Percentiles rank a stretch among this genome's conserved stretches.
These are phyloP conservation scores for Lolium multiflorum DNA, from an alignment of 176 grass and related monocot genomes.

Conservation along the genomic window DNA sequence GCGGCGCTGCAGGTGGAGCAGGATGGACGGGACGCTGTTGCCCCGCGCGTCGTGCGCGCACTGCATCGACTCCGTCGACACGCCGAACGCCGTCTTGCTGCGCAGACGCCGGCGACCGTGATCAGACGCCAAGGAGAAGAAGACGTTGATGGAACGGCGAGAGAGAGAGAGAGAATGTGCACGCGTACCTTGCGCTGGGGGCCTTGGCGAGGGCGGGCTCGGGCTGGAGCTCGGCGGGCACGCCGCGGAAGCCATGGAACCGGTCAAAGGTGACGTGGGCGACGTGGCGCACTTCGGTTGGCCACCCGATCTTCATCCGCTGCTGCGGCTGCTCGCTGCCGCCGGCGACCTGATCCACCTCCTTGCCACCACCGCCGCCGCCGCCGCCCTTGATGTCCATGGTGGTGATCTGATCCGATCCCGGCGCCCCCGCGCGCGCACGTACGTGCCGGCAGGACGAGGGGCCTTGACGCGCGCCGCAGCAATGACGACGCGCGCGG, in stretches of 20 bases:
- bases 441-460: not conserved
- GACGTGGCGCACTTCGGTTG: constrained; percentile 80
- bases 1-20: constrained; percentile 68
- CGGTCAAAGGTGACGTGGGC: constrained; percentile 90
- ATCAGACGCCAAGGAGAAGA: not conserved
- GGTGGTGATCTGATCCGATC: not conserved
- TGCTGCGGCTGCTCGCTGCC: constrained; percentile 12
- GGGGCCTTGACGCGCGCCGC: not conserved
- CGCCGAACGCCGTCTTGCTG: constrained; percentile 77
- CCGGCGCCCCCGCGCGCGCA: not conserved
- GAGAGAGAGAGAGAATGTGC: not conserved
- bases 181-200: constrained; percentile 65
- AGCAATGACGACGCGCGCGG: constrained; percentile 10
- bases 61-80: constrained; percentile 90
- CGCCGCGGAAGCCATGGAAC: constrained; percentile 86
- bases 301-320: constrained; percentile 78
- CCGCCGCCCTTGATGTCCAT: constrained; percentile 7
- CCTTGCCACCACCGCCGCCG: not conserved
- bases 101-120: not conserved
- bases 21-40: constrained; percentile 71
- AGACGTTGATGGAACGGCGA: not conserved
- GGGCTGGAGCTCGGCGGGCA: constrained; percentile 71
- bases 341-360: constrained; percentile 15
- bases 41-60: constrained; percentile 65
- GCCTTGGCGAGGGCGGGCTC: constrained; percentile 48